Evolutionary conservation across 1,284 basidiomycete genomes (phyloP), one percentile per base, ranked within the genome.

Genomic region (Cryptococcus sp.): DNA sequence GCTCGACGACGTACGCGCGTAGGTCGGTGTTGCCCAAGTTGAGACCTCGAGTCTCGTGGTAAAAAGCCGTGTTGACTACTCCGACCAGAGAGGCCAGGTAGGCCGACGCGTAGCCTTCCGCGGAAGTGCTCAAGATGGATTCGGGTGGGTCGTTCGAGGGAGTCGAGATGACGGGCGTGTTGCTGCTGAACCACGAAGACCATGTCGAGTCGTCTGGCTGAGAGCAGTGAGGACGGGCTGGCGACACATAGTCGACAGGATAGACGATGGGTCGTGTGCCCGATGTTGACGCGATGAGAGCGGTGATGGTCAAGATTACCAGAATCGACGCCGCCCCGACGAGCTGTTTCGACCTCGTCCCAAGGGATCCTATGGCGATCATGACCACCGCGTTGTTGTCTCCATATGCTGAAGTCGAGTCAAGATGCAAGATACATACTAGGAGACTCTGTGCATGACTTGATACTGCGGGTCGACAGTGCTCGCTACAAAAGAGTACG

Each of bases 21-120:
- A 65, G 43, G 24, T 59, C 50, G 35, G 57, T 53, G 38, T 59
- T 54, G n/a, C 59, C 59, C 2, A 62, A 48, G 18, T 60, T 59
- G 18, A 64, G 51, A 16, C 62, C 64, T 35, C 61, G 57, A 22
- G 53, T 55, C 5, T 53, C 55, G n/a, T 48, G 35, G 28, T 60
- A 59, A 34, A 57, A 54, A 22, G 52, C 22, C 1, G 56, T 36
- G 42, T 60, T 52, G 46, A 55, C 60, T 0, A 48, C 48, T 16
- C 39, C 11, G 40, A 58, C 53, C 11, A 58, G 53, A 14, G 56
- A 52, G 18, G 48, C 51, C 22, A 66, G 48, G 43, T 63, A 58
- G 16, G 54, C 50, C 28, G 51, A 45, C 48, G 56, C 53, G 38
- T 60, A 60, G 32, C 45, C 33, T 36, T 60, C 53, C 7, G 58